Evolutionary conservation across 169 alveolate species (phyloP).

Genomic region (Cryptosporidium ubiquitum): DNA sequence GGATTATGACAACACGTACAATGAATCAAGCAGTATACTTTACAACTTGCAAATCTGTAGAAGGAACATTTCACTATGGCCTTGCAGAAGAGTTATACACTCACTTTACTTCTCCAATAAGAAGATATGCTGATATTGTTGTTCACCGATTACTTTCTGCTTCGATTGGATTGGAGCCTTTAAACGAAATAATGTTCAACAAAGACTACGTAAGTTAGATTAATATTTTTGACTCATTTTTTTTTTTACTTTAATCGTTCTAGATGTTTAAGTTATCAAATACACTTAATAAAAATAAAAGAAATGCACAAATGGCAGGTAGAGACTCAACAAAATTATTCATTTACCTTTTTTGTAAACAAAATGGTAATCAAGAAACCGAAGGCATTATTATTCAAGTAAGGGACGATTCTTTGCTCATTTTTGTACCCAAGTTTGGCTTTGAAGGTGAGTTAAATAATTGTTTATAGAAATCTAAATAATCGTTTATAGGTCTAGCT

Average conservation of each 20-base stretch:
- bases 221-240: neutral
- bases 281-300: constrained; percentile 89
- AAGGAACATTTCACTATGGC: constrained; percentile 93
- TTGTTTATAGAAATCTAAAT: constrained; percentile 62
- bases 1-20: constrained; percentile 93
- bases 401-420: constrained; percentile 72
- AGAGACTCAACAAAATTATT: constrained; percentile 91
- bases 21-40: constrained; percentile 94
- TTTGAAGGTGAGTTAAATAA: constrained; percentile 78
- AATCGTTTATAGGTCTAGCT: constrained; percentile 74
- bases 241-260: constrained; percentile 22
- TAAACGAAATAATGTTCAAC: constrained; percentile 86
- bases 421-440: constrained; percentile 82
- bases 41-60: constrained; percentile 56
- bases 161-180: constrained; percentile 85
- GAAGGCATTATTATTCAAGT: constrained; percentile 76
- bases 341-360: constrained; percentile 89
- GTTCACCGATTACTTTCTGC: constrained; percentile 95
- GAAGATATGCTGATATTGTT: constrained; percentile 98
- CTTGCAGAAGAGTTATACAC: constrained; percentile 95
- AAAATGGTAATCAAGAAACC: constrained; percentile 75
- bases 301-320: constrained; percentile 93
- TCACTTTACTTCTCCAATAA: constrained; percentile 99
- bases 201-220: constrained; percentile 75
- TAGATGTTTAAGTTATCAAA: constrained; percentile 92